A percentile compares a stretch with the other conserved stretches of the same genome.
Conservation (phyloP, 2,329 filamentous ascomycete species). For the Sporothrix globosa region DNA sequence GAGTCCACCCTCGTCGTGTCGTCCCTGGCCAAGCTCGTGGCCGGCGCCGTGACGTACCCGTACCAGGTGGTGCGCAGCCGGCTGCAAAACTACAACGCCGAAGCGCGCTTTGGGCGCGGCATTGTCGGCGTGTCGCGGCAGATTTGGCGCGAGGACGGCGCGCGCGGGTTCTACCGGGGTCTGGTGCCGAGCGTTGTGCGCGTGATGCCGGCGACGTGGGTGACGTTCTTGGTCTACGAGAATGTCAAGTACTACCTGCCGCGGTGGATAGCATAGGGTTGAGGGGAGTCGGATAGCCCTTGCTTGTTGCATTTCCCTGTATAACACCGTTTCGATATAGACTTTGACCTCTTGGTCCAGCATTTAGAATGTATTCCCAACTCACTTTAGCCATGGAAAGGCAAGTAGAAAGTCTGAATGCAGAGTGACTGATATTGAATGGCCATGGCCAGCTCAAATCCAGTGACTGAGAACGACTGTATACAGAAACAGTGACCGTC, state of each 20-base stretch:
- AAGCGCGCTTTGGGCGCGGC: slow-evolving; percentile 71
- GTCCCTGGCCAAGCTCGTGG: slow-evolving; percentile 80
- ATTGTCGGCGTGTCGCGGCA: slow-evolving; percentile 69
- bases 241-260: slow-evolving; percentile 78
- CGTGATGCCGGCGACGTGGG: slow-evolving; percentile 91
- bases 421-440: too few relatives aligned
- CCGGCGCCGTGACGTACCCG: slow-evolving; percentile 88
- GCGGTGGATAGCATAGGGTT: slow-evolving; percentile 41
- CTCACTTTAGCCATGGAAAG: not conserved
- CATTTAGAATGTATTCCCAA: not conserved
- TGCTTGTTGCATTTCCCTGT: slow-evolving; percentile 2
- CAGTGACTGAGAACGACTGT: too few relatives aligned
- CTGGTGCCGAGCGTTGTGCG: slow-evolving; percentile 85
- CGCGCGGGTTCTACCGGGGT: slow-evolving; percentile 87
- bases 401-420: too few relatives aligned
- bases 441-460: too few relatives aligned
- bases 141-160: slow-evolving; percentile 78
- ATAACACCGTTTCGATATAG: not conserved
- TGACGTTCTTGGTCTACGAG: slow-evolving; percentile 96
- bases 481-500: too few relatives aligned
- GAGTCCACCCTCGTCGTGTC: slow-evolving; percentile 80
- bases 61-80: slow-evolving; percentile 90
- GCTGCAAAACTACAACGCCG: slow-evolving; percentile 86
- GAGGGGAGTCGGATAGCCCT: not conserved
- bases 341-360: not conserved